Conservation (phyloP, 2,329 filamentous ascomycete species). For the Aquanectria penicillioides region DNA sequence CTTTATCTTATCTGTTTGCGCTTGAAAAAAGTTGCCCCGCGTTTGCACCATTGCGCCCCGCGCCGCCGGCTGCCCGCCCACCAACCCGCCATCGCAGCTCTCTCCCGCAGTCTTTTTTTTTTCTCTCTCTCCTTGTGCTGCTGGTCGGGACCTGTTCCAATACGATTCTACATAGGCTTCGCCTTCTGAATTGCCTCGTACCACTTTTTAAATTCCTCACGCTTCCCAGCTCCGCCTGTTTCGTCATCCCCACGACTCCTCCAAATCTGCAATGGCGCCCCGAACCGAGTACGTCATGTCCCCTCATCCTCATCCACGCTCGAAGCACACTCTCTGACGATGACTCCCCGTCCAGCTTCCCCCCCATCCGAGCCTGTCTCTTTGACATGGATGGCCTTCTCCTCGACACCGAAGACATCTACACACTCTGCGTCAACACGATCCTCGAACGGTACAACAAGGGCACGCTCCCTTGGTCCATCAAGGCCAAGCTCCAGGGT, state of each 20-base stretch:
- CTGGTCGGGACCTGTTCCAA: slow-evolving; percentile 14
- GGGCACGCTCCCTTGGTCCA: slow-evolving; percentile 84
- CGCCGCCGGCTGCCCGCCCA: not conserved
- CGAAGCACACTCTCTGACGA: slow-evolving; percentile 19
- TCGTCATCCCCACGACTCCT: not conserved
- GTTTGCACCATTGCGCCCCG: slow-evolving; percentile 4
- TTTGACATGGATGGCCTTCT: slow-evolving; percentile 99
- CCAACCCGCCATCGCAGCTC: slow-evolving; percentile 28
- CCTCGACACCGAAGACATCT: slow-evolving; percentile 91
- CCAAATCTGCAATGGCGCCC: slow-evolving; percentile 49
- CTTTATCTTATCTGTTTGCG: not conserved
- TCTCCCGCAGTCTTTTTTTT: slow-evolving; percentile 5
- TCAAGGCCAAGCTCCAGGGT: slow-evolving; percentile 86
- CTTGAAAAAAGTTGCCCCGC: slow-evolving; percentile 14
- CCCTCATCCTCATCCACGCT: not conserved
- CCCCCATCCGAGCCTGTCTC: slow-evolving; percentile 86
- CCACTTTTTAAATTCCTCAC: not conserved
- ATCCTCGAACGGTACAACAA: slow-evolving; percentile 80
- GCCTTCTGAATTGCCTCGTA: not conserved
- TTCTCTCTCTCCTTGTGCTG: slow-evolving; percentile 3
- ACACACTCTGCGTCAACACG: slow-evolving; percentile 84
- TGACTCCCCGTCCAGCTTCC: slow-evolving; percentile 65
- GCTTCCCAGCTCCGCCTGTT: not conserved
- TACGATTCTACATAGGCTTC: not conserved
- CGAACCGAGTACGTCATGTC: slow-evolving; percentile 54